Evolutionary conservation across 176 grass and related monocot species (phyloP), one percentile per base, ranked within the genome.

Genomic region (Rhynchospora breviuscula): DNA sequence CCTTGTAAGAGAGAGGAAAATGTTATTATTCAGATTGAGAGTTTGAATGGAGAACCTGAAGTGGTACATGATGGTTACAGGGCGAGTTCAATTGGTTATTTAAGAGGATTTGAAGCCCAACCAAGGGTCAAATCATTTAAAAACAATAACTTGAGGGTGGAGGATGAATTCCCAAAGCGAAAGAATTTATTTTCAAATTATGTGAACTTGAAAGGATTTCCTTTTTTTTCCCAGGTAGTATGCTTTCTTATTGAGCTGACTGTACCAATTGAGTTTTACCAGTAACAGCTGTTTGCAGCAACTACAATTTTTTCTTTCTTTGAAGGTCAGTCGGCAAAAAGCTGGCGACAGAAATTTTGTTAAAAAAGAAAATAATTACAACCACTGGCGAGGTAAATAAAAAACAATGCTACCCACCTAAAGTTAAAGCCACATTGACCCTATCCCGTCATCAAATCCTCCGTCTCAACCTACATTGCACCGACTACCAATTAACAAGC

Each of bases 71-170:
- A 49, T 49, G 66, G 59, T 85, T 65, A 88, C 25, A 68, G 58
- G 19, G 23, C 60, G 86, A 61, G 61, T 79, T 74, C 87, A 62
- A 83, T 19, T 66, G 79, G 84, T 62, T 48, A 85, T 84, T 35
- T 86, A 75, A 91, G 79, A 88, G 83, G 81, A 47, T 22, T 74
- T 23, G 87, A 94, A 86, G 85, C 63, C 58, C 33, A 85, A 68
- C 25, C 89, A 57, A 94, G 78, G 76, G 58, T 77, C 40, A 94
- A 86, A 87, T 98, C 84, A 88, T 83, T 89, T 77, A 90, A 90
- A 86, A 97, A 88, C 67, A 87, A 85, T 79, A 81, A 91, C 79
- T 88, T 87, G 84, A 94, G 92, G 76, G 61, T 87, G 19, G 94
- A 94, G 87, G 88, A 75, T 49, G 90, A 94, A 81, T 90, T 35